These are phyloP conservation scores for Yarrowia sp. DNA, from an alignment of 805 yeast genomes.

Conservation along the genomic window DNA sequence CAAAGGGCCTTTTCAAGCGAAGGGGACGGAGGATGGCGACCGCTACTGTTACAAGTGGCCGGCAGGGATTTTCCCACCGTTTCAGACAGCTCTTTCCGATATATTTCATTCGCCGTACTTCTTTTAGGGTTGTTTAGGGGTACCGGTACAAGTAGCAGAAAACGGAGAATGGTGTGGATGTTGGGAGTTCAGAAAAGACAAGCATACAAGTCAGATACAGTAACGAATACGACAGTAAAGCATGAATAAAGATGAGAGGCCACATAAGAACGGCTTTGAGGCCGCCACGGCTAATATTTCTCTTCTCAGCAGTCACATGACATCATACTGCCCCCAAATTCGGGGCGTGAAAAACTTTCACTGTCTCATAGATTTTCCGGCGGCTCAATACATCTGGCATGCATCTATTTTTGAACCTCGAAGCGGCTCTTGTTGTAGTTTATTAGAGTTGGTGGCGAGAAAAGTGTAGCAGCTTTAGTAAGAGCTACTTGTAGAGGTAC, in stretches of 20 bases:
- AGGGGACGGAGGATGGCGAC: neutral
- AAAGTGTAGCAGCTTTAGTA: too few relatives aligned
- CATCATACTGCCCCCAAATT: conserved; percentile 29
- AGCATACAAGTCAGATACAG: neutral
- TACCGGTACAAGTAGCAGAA: too few relatives aligned
- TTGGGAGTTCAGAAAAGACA: neutral
- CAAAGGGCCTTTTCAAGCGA: neutral
- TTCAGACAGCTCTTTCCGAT: neutral
- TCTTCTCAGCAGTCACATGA: neutral
- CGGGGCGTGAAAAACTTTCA: conserved; percentile 5
- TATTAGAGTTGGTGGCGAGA: neutral
- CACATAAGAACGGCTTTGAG: too few relatives aligned
- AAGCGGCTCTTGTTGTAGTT: neutral
- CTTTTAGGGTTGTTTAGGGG: neutral
- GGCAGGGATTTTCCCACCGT: neutral
- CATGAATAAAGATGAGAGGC: too few relatives aligned
- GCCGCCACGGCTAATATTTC: too few relatives aligned
- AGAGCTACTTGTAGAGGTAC: too few relatives aligned
- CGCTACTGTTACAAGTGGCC: neutral
- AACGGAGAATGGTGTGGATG: neutral
- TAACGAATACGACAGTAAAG: conserved; percentile 5
- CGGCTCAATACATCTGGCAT: conserved; percentile 3
- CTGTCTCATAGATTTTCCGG: conserved; percentile 29
- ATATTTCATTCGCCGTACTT: neutral
- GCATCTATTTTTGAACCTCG: neutral